These are phyloP conservation scores for Colletotrichum liaoningense DNA, from an alignment of 2,329 filamentous ascomycete species.

Conservation along the genomic window DNA sequence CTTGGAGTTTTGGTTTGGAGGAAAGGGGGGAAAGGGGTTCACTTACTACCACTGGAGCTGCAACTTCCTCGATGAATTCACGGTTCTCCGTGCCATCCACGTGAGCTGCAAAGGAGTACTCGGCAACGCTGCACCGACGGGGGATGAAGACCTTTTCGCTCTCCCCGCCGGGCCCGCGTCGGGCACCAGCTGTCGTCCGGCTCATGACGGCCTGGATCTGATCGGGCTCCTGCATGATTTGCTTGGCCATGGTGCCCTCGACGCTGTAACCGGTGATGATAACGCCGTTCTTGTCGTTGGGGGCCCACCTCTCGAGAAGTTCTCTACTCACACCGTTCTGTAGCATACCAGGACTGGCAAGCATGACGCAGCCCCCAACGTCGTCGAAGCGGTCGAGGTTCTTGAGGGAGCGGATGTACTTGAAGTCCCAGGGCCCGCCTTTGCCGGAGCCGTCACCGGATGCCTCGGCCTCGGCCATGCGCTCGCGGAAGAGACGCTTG, in stretches of 20 bases:
- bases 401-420: slow-evolving; percentile 90
- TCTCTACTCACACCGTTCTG: slow-evolving; percentile 96
- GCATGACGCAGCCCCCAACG: slow-evolving; percentile 94
- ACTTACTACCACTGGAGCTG: slow-evolving; percentile 90
- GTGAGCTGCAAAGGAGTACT: slow-evolving; percentile 95
- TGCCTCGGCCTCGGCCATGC: slow-evolving; percentile 90
- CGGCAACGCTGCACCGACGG: slow-evolving; percentile 89
- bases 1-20: too few species aligned
- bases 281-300: slow-evolving; percentile 96
- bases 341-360: slow-evolving; percentile 97
- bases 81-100: slow-evolving; percentile 96
- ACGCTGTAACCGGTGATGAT: slow-evolving; percentile 99
- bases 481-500: slow-evolving; percentile 91
- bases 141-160: slow-evolving; percentile 93
- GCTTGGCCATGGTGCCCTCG: slow-evolving; percentile 97
- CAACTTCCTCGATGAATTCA: slow-evolving; percentile 96
- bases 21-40: background rate
- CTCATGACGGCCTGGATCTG: slow-evolving; percentile 96
- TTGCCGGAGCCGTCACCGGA: slow-evolving; percentile 79
- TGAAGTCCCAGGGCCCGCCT: slow-evolving; percentile 96
- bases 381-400: slow-evolving; percentile 96
- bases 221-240: slow-evolving; percentile 94
- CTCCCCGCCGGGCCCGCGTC: slow-evolving; percentile 73
- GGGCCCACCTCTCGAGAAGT: slow-evolving; percentile 93
- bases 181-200: slow-evolving; percentile 71